Percentiles rank a stretch among this genome's conserved stretches.
phyloP scores from a whole-genome alignment of 345 rosid species.

The Populus alba region DNA sequence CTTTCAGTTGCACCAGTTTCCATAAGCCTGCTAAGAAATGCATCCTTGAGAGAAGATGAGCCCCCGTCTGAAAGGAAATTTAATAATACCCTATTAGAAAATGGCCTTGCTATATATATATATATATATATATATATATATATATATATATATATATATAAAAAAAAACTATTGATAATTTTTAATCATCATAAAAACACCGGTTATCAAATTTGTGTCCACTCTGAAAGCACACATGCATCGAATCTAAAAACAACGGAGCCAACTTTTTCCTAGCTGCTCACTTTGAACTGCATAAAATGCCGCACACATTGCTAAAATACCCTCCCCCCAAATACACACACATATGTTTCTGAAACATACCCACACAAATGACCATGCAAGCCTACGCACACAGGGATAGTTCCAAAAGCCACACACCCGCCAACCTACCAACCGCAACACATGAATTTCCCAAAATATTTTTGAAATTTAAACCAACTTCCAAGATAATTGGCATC shows the following conservation, averaged over 20 bases:
- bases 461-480: not conserved
- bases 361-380: not conserved
- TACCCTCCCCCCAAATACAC: not conserved
- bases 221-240: not conserved
- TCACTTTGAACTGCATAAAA: not conserved
- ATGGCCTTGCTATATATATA: not conserved
- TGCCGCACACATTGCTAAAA: not conserved
- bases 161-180: not conserved
- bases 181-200: not conserved
- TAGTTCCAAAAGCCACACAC: not conserved
- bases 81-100: constrained; percentile 26
- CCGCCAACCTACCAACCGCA: not conserved
- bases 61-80: constrained; percentile 47
- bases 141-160: not conserved
- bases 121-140: not conserved
- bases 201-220: not conserved
- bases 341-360: not conserved
- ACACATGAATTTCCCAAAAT: not conserved
- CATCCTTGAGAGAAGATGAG: constrained; percentile 45
- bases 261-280: not conserved
- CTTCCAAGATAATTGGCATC: not conserved
- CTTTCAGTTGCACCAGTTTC: constrained; percentile 91
- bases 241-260: not conserved
- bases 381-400: not conserved
- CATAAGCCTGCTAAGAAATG: constrained; percentile 62